Base-by-base conservation (phyloP, 1,139 yeast genomes). In the Hemisphaericaspora xylofermentans region DNA sequence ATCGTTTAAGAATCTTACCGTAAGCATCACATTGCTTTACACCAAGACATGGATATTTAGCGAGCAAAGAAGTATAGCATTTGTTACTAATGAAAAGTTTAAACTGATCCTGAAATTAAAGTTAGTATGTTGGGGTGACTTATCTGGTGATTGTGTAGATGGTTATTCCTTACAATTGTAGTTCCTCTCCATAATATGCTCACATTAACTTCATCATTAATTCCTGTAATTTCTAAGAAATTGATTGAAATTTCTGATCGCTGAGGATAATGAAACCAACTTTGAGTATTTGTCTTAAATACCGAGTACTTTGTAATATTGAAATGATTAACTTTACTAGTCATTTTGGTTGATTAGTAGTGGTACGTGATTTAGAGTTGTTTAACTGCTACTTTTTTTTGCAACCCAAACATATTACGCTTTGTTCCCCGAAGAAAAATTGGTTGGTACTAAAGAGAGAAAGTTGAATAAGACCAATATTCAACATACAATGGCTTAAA, bases 251-350 rank as follows among this genome's bases (percentile, higher is more conserved):
- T 32, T 28, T 57, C 61, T 8, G 63, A 44, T 24, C 66, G 41
- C 30, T 61, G 65, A 2, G 67, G 67, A 32, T 49, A 57, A 38
- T 61, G 66, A 33, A 43, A 43, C 67, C 67, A 62, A 1, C 32
- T 29, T 4, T 36, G 33, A 12, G 31, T 33, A 16, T 32, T 37
- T n/a, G 27, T 24, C 19, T 35, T 38, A 22, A 24, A 43, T 3
- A 41, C 35, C 4, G 53, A 49, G 27, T 42, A 49, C 34, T 49
- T 47, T 31, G 39, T 48, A 22, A 49, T 42, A 17, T 34, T 40
- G 30, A 44, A 48, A 26, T 38, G 34, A 14, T 29, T 12, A 17
- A 16, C 16, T 18, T 33, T 22, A 4, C 25, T 34, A n/a, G 30
- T 16, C 27, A 27, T 33, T n/a, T 13, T 6, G 29, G 22, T 13